phyloP scores from a whole-genome alignment of 2,329 filamentous ascomycete genomes.

The Arthroderma sp. region DNA sequence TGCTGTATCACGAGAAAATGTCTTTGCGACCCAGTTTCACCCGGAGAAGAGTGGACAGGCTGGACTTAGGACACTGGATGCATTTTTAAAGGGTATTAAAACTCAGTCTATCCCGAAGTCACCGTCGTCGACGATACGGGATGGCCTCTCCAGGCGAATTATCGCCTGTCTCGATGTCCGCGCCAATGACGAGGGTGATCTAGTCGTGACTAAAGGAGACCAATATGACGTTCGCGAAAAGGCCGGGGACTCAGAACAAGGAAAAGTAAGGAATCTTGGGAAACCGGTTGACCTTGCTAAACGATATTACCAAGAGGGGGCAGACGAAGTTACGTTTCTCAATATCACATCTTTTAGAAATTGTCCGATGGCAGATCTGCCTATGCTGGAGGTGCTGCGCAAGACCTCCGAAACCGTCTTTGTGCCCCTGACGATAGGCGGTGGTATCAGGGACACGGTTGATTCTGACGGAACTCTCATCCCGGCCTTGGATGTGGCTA shows the following conservation, averaged over 20 bases:
- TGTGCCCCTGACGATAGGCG: conserved; percentile 88
- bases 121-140: conserved; percentile 16
- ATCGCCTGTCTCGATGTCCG: conserved; percentile 96
- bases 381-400: conserved; percentile 89
- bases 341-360: conserved; percentile 98
- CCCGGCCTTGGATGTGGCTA: conserved; percentile 84
- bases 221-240: conserved; percentile 98
- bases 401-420: conserved; percentile 83
- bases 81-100: conserved; percentile 66
- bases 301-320: conserved; percentile 90
- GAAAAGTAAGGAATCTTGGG: conserved; percentile 75
- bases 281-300: conserved; percentile 93
- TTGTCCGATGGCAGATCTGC: conserved; percentile 78
- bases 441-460: conserved; percentile 83
- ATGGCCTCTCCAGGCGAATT: conserved; percentile 78
- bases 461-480: conserved; percentile 77
- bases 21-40: conserved; percentile 92
- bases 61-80: conserved; percentile 67
- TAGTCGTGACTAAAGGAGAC: conserved; percentile 96
- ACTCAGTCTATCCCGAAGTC: conserved; percentile 38
- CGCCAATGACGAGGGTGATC: conserved; percentile 82
- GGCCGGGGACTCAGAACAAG: conserved; percentile 40
- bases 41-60: conserved; percentile 93
- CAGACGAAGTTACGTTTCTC: conserved; percentile 92
- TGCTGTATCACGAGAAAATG: conserved; percentile 70